Evolutionary conservation across 805 yeast genomes (phyloP).

Genomic region (Starmera quercuum): DNA sequence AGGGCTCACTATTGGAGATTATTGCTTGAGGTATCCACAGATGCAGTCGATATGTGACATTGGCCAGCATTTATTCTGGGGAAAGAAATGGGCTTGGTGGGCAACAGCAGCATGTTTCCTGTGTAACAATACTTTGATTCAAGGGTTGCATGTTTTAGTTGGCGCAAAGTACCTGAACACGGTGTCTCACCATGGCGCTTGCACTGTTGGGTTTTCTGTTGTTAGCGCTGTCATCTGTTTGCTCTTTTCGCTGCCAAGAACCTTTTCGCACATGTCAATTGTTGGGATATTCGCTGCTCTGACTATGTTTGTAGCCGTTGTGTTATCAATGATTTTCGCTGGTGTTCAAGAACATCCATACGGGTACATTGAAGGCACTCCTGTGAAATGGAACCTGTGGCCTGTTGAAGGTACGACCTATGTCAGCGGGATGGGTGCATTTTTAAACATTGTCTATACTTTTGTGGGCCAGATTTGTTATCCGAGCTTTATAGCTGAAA

Average conservation of each 20-base stretch:
- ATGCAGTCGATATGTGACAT: slow-evolving; percentile 49
- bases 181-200: slow-evolving; percentile 37
- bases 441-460: slow-evolving; percentile 52
- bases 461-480: slow-evolving; percentile 60
- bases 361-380: slow-evolving; percentile 27
- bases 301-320: slow-evolving; percentile 51
- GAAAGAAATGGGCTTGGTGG: slow-evolving; percentile 44
- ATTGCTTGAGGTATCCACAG: slow-evolving; percentile 45
- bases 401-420: slow-evolving; percentile 46
- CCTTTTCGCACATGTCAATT: slow-evolving; percentile 42
- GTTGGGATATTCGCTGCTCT: slow-evolving; percentile 46
- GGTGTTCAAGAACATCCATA: slow-evolving; percentile 44
- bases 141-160: slow-evolving; percentile 51
- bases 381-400: slow-evolving; percentile 39
- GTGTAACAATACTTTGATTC: slow-evolving; percentile 48
- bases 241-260: slow-evolving; percentile 46
- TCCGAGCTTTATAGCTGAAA: slow-evolving; percentile 54
- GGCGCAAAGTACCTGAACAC: slow-evolving; percentile 56
- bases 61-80: slow-evolving; percentile 50
- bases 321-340: slow-evolving; percentile 45
- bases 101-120: slow-evolving; percentile 48
- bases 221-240: slow-evolving; percentile 42
- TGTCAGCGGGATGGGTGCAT: slow-evolving; percentile 47
- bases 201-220: slow-evolving; percentile 46
- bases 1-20: slow-evolving; percentile 46